Evolutionary conservation across 164 flowering plant genomes (phyloP), one percentile per base, ranked within the genome.

Genomic region (Warburgia ugandensis): DNA sequence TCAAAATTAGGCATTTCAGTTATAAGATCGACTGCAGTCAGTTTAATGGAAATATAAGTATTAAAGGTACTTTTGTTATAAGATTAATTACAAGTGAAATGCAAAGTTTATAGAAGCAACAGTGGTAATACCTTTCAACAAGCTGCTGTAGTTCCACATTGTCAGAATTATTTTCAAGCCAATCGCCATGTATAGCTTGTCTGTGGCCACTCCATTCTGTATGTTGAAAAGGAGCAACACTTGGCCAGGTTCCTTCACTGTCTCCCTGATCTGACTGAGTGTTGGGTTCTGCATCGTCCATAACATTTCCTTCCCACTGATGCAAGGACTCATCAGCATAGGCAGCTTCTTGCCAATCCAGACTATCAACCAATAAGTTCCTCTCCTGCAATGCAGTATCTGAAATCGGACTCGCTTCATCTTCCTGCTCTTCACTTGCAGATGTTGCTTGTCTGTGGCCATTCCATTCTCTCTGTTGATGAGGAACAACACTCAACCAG

Each of bases 121-220:
- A n/a, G n/a, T n/a, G n/a, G n/a, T n/a, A n/a, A 22, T 66, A 87
- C 94, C 94, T 82, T 64, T 77, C 74, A 59, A 80, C 73, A 48
- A 92, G 91, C 37, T 66, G 60, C 8, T 76, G 70, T 32, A 88
- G 80, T 13, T 92, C 99, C 43, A 55, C 68, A 56, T 86, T 76
- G 9, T 66, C 66, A 5, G 77, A 70, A 52, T 54, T 59, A 42
- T 62, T 68, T 23, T 59, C 71, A 27, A 78, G 77, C 72, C 77
- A 68, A 56, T 87, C 80, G n/a, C 54, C 55, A 46, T 77, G 83
- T 72, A 85, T 70, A 30, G 51, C 74, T 64, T 74, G 73, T 53
- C 84, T 61, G 9, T 52, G 72, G 41, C 55, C 71, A 62, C 77
- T 84, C 85, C 87, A 78, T 38, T 78, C 63, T 43, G 40, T 52